Evolutionary conservation across 2,329 filamentous ascomycete genomes (phyloP), one percentile per base, ranked within the genome.

Genomic region (Cercospora beticola): DNA sequence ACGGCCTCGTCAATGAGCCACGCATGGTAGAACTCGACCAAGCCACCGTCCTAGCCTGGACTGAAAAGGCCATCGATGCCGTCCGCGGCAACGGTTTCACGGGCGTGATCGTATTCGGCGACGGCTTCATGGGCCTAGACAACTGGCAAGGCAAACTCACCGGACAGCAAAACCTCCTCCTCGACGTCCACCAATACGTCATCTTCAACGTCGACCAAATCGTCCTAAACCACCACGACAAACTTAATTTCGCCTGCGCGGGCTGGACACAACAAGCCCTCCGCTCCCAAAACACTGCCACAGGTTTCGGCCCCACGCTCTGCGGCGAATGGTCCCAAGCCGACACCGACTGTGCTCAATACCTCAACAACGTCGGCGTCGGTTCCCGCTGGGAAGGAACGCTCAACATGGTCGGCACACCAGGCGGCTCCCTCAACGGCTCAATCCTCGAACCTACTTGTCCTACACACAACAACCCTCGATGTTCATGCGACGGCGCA

Each of bases 181-280:
- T 99, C n/a, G 95, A 99, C 81, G 95, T 96, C 43, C 95, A 99
- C 81, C 94, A 98, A 80, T 99, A 99, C 80, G 92, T 97, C 76
- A 97, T 97, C 80, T 99, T 99, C 86, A 97, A 99, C 84, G 88
- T 88, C 46, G 89, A 91, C 72, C 92, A 97, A 80, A 91, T 99
- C 76, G 87, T 88, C 59, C 90, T 91, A 76, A 90, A 90, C 66
- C 95, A 98, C 82, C 86, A 89, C 65, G 86, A 90, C 73, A 97
- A 97, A 82, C 86, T 98, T 67, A 85, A 90, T 69, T 96, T 97
- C 77, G 93, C 94, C 4, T 99, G 95, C 82, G 83, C 86, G 18
- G 93, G 89, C 64, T 99, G 95, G 95, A 91, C 92, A 3, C 79
- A 89, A 74, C 93, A 98, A 84, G 87, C 93, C 14, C 78, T 87